Base-by-base conservation (phyloP, 2,329 filamentous ascomycete genomes). In the Periconia macrospinosa region DNA sequence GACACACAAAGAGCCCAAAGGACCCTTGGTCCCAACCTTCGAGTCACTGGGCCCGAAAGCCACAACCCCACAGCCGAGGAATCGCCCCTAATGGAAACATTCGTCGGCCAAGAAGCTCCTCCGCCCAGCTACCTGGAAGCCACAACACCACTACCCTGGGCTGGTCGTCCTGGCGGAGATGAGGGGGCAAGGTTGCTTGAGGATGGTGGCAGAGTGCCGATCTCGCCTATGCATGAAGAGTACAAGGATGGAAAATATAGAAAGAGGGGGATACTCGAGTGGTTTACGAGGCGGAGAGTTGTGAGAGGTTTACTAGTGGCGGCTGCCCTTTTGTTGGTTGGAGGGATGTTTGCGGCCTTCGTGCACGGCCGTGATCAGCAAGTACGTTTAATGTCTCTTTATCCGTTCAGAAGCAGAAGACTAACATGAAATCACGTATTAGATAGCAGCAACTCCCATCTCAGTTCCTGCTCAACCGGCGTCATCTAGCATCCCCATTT, bases 91-190 rank as follows among this genome's bases (percentile, higher is more conserved):
- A 35, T 70, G 7, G 67, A 67, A 15, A 57, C 60, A 2, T 64
- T 64, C 41, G 61, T 69, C 3, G 60, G 62, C 8, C 58, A 67
- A 44, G 60, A 59, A 17, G 56, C 60, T 19, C 59, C 59, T 19
- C 59, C 69, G 13, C 66, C 67, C 6, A 68, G 58, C 15, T 72
- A 72, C 50, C 59, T 72, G 1, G 70, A 72, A 53, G 70, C 70
- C 8, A 73, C 69, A 9, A 73, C 70, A 3, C 69, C 70, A 30
- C 60, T 60, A n/a, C 59, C 66, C 1, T 72, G 68, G 49, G 63
- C 61, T 17, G 58, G 56, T 14, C 54, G 67, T 43, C 48, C 63
- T 14, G 69, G 64, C 37, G 61, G 65, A 11, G 68, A 70, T 48
- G 69, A 73, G 49, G 69, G 59, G 2, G 63, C 67, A 6, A 56